These are phyloP conservation scores for Oxytropis ochrocephala DNA, from an alignment of 306 rosid species.

Conservation along the genomic window DNA sequence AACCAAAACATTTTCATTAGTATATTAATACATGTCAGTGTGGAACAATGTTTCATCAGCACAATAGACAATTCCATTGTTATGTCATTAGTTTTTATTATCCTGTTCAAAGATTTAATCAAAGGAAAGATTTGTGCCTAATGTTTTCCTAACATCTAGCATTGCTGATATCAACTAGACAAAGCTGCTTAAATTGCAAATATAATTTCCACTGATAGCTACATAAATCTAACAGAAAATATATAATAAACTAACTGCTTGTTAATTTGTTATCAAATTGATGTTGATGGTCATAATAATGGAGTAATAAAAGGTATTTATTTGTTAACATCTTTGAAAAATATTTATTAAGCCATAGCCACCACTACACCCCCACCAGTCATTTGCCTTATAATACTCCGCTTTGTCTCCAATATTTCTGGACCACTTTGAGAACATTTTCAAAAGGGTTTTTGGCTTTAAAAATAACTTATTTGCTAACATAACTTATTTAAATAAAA, in stretches of 20 bases:
- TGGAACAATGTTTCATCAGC: slow-evolving; percentile 29
- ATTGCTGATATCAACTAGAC: slow-evolving; percentile 34
- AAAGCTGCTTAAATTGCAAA: slow-evolving; percentile 17
- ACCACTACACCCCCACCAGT: slow-evolving; percentile 22
- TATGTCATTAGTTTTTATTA: slow-evolving; percentile 35
- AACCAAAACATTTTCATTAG: slow-evolving; percentile 20
- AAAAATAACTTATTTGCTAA: background rate
- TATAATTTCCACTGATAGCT: slow-evolving; percentile 24
- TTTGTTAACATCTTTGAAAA: no score
- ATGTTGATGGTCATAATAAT: slow-evolving; percentile 18
- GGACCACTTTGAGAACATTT: slow-evolving; percentile 32
- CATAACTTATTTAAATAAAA: background rate
- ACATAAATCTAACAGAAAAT: slow-evolving; percentile 28
- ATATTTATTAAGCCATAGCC: slow-evolving; percentile 26
- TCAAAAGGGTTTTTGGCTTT: slow-evolving; percentile 15
- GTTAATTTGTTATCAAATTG: slow-evolving; percentile 14
- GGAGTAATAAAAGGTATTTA: slow-evolving; percentile 17
- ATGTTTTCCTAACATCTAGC: slow-evolving; percentile 37
- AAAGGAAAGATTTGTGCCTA: slow-evolving; percentile 14
- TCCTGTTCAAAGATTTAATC: slow-evolving; percentile 20
- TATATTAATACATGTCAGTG: background rate
- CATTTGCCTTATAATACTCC: slow-evolving; percentile 28
- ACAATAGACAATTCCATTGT: slow-evolving; percentile 22
- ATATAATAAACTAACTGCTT: slow-evolving; percentile 3
- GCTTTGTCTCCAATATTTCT: slow-evolving; percentile 44